Evolutionary conservation across 768 basidiomycete genomes (phyloP).

Genomic region (Tricholoma matsutake): DNA sequence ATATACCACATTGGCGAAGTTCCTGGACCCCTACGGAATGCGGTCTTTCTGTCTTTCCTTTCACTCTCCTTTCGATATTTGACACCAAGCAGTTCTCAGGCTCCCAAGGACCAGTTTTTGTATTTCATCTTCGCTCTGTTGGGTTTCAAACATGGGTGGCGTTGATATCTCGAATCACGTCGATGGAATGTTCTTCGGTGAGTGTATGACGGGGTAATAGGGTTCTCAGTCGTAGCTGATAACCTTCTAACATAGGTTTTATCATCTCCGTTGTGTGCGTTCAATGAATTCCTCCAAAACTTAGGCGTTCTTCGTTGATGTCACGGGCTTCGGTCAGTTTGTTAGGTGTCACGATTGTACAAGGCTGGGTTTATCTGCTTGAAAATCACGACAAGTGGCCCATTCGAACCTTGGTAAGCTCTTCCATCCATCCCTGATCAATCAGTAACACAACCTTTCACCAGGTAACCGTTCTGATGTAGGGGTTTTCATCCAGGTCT

Average conservation of each 20-base stretch:
- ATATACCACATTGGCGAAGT: too few species aligned
- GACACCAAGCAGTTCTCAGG: too few species aligned
- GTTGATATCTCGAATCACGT: neutral
- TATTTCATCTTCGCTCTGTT: too few species aligned
- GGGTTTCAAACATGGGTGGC: neutral
- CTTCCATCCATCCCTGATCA: neutral
- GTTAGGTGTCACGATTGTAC: neutral
- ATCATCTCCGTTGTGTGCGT: neutral
- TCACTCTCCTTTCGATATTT: too few species aligned
- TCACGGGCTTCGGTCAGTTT: neutral
- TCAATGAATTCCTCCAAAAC: neutral
- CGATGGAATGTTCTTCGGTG: neutral
- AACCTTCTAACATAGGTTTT: neutral
- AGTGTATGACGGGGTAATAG: neutral
- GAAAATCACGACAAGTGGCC: conserved; percentile 2
- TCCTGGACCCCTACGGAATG: too few species aligned
- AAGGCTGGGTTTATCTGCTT: neutral
- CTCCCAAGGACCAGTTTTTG: too few species aligned
- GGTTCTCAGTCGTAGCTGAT: neutral
- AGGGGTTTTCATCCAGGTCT: neutral
- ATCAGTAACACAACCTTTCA: neutral
- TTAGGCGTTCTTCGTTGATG: neutral
- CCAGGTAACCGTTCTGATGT: conserved; percentile 1
- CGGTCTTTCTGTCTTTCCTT: too few species aligned
- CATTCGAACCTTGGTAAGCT: conserved; percentile 1